Conservation (phyloP, 805 yeast species). For the Alloascoidea africana region DNA sequence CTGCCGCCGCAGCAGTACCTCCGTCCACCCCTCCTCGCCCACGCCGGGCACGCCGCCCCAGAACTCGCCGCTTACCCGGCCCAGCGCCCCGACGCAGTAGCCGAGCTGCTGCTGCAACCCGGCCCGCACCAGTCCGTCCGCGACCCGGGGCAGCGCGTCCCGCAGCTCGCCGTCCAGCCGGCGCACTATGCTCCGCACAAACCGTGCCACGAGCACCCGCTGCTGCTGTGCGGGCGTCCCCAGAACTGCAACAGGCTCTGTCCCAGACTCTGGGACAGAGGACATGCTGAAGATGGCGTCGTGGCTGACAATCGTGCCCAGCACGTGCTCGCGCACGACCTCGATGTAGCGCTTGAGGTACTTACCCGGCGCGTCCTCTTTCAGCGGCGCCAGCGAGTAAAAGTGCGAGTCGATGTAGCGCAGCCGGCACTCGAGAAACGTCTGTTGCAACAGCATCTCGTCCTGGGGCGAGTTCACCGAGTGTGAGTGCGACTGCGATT, state of each 20-base stretch:
- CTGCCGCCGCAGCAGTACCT: too few species aligned
- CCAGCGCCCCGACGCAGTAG: constrained; percentile 79
- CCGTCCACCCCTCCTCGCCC: too few species aligned
- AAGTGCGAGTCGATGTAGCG: constrained; percentile 52
- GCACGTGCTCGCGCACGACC: constrained; percentile 69
- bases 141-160: constrained; percentile 13
- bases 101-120: constrained; percentile 70
- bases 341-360: constrained; percentile 72
- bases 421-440: constrained; percentile 53
- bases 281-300: constrained; percentile 41
- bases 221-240: constrained; percentile 1
- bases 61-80: constrained; percentile 57
- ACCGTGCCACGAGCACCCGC: constrained; percentile 12
- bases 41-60: constrained; percentile 22
- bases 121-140: constrained; percentile 22
- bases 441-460: constrained; percentile 26
- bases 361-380: constrained; percentile 35
- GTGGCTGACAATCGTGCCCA: constrained; percentile 54
- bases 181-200: constrained; percentile 12
- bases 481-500: constrained; percentile 4
- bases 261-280: constrained; percentile 12
- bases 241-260: constrained; percentile 5
- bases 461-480: constrained; percentile 15
- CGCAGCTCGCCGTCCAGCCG: constrained; percentile 11
- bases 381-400: constrained; percentile 38